Base-by-base conservation (phyloP, 2,329 filamentous ascomycete genomes). In the Cordyceps tenuipes region DNA sequence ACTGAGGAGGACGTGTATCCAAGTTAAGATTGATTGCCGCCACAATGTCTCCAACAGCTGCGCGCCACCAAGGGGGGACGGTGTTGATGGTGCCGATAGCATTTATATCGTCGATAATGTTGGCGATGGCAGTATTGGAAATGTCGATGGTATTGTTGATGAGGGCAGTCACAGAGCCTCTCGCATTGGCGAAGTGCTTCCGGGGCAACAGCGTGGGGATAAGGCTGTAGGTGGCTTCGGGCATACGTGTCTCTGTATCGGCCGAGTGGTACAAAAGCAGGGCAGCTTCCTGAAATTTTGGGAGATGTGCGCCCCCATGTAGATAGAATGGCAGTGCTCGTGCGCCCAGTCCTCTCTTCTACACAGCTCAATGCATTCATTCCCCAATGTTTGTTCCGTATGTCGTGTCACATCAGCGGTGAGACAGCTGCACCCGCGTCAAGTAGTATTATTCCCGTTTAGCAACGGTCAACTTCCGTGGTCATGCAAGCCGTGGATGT, bases 381-480 rank as follows among this genome's bases (percentile, higher is more conserved):
- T 36, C 10, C 34, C 34, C 13, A 6, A 3, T 36, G 34, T 13
- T 36, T 36, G 12, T 43, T 17, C 41, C 15, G 41, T 1, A n/a
- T 43, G 41, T 43, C n/a, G 5, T 44, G 7, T 31, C 17, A 44
- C 52, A 15, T 19, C 6, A 44, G 26, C 39, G 52, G 52, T 43
- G 51, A 44, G 23, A 54, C 36, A 54, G 23, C 6, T 31, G 52
- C 39, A 31, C 50, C 41, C 41, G 41, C 5, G 43, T 43, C n/a
- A 19, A 46, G 8, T 19, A 4, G 21, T 26, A 13, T 26, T 47
- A 47, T 47, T 47, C 13, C 44, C 44, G 21, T 26, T 3, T 21
- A 26, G 10, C 19, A 49, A 48, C 57, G 57, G 57, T 29, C 57
- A 59, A 59, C 49, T 59, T 59, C 57, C 57, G 57, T 34, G 44